Evolutionary conservation across 179 eudicot genomes (phyloP).

Genomic region (Monotropa hypopitys): DNA sequence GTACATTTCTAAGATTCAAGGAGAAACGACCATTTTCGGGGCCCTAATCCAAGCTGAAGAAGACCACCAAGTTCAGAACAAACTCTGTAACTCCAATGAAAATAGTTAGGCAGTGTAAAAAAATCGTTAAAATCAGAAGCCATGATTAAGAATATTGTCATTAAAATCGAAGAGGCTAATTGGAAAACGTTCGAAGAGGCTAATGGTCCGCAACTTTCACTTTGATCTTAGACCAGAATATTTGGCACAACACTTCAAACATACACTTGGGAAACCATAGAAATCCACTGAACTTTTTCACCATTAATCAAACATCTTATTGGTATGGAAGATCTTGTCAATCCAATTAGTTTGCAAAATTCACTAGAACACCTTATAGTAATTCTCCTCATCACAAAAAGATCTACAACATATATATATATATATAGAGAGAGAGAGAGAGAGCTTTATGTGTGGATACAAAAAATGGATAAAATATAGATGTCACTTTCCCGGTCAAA

Average conservation of each 20-base stretch:
- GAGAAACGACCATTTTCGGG: neutral
- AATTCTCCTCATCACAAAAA: neutral
- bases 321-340: neutral
- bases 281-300: neutral
- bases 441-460: no score
- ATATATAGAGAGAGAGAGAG: no score
- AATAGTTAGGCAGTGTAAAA: neutral
- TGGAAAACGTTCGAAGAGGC: neutral
- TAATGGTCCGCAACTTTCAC: neutral
- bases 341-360: neutral
- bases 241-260: neutral
- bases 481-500: no score
- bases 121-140: neutral
- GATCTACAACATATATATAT: neutral
- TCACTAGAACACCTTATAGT: neutral
- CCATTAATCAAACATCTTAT: neutral
- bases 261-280: neutral
- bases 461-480: no score
- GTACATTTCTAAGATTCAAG: neutral
- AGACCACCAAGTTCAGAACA: conserved; percentile 4
- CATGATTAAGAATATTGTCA: neutral
- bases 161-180: neutral
- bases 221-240: neutral
- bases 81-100: neutral
- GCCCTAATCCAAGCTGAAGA: neutral